Conservation (phyloP, 2,329 filamentous ascomycete species). For the Xylaria sp. region DNA sequence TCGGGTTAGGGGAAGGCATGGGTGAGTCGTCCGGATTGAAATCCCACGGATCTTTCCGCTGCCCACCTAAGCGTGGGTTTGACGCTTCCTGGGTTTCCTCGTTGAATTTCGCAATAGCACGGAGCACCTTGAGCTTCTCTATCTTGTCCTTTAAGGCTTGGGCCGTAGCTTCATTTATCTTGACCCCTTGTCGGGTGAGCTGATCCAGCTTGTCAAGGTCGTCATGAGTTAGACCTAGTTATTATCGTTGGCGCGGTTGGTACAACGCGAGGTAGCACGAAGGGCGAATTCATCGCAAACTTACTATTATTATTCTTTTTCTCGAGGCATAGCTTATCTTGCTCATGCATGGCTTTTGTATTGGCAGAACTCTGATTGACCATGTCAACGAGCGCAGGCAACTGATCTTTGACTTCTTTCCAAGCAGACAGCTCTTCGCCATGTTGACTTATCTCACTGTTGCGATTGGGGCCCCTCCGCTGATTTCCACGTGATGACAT, state of each 20-base stretch:
- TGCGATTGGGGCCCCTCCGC: slow-evolving; percentile 44
- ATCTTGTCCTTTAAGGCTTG: slow-evolving; percentile 35
- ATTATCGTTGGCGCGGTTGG: slow-evolving; percentile 37
- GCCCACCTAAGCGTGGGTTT: slow-evolving; percentile 34
- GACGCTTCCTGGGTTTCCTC: slow-evolving; percentile 45
- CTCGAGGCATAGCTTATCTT: slow-evolving; percentile 48
- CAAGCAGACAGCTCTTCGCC: slow-evolving; percentile 51
- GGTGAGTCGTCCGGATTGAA: slow-evolving; percentile 53
- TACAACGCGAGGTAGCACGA: slow-evolving; percentile 22
- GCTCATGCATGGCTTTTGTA: slow-evolving; percentile 45
- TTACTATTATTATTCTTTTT: slow-evolving; percentile 44
- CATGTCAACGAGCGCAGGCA: slow-evolving; percentile 43
- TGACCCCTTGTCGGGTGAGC: slow-evolving; percentile 43
- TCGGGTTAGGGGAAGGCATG: slow-evolving; percentile 47
- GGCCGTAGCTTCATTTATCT: slow-evolving; percentile 37
- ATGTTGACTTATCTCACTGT: slow-evolving; percentile 46
- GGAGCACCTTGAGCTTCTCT: slow-evolving; percentile 47
- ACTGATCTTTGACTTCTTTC: slow-evolving; percentile 48
- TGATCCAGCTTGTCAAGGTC: slow-evolving; percentile 44
- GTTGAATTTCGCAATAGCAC: slow-evolving; percentile 43
- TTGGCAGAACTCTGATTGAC: slow-evolving; percentile 50
- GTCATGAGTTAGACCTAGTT: slow-evolving; percentile 38
- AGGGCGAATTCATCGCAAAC: slow-evolving; percentile 10
- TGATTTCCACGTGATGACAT: slow-evolving; percentile 43
- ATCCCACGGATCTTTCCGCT: slow-evolving; percentile 48